A percentile compares a stretch with the other conserved stretches of the same genome.
Conservation (phyloP, 371 early-diverging fungal genomes). For the Rhizopus delemar region DNA sequence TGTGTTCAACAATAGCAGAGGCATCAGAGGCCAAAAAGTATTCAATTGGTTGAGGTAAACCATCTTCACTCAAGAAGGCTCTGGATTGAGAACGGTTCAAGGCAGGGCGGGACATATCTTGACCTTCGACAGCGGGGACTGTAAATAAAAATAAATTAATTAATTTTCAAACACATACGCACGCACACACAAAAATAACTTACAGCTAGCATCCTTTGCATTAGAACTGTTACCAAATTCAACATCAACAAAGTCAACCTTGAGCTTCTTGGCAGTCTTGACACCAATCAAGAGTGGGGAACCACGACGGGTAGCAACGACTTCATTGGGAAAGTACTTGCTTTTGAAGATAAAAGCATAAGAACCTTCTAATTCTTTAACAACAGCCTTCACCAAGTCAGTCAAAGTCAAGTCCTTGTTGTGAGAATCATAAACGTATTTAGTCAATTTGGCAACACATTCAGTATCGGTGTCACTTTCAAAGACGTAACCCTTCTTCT, state of each 20-base stretch:
- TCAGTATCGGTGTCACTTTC: constrained; percentile 99
- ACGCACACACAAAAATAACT: constrained; percentile 9
- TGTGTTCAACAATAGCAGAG: constrained; percentile 98
- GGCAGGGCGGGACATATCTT: constrained; percentile 51
- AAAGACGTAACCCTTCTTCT: constrained; percentile 94
- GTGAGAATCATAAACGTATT: constrained; percentile 95
- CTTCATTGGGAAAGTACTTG: constrained; percentile 89
- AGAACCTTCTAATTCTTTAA: constrained; percentile 97
- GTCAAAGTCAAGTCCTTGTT: constrained; percentile 70
- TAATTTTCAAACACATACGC: constrained; percentile 13
- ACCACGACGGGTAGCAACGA: constrained; percentile 97
- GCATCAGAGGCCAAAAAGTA: constrained; percentile 98
- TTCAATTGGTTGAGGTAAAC: constrained; percentile 93
- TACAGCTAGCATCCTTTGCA: constrained; percentile 24
- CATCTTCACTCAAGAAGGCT: constrained; percentile 93
- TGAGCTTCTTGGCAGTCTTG: constrained; percentile 95
- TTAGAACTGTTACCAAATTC: constrained; percentile 43
- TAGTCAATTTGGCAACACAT: constrained; percentile 95
- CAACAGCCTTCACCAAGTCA: constrained; percentile 88
- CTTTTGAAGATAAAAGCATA: constrained; percentile 98
- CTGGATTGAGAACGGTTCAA: constrained; percentile 90
- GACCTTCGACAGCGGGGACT: constrained; percentile 52
- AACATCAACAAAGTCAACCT: constrained; percentile 92
- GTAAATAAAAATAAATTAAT: constrained; percentile 9
- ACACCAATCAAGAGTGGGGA: constrained; percentile 98